Conservation (phyloP, 2,329 filamentous ascomycete species). For the Trichoderma brevicompactum region DNA sequence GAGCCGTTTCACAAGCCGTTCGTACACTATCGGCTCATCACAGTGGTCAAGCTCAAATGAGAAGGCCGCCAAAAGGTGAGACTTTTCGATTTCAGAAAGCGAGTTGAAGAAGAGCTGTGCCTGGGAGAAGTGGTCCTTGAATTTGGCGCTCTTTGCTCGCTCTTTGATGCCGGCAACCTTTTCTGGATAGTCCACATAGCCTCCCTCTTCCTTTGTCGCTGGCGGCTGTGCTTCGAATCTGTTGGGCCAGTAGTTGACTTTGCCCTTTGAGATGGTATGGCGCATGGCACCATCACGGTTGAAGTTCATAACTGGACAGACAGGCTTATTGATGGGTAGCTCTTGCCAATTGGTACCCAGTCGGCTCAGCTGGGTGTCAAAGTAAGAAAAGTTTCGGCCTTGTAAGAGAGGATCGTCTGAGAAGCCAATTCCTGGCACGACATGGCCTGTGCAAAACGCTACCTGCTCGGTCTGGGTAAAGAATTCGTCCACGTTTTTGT, state of each 20-base stretch:
- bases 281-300: slow-evolving; percentile 75
- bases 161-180: slow-evolving; percentile 72
- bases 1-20: slow-evolving; percentile 68
- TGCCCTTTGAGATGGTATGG: slow-evolving; percentile 71
- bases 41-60: slow-evolving; percentile 82
- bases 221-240: slow-evolving; percentile 68
- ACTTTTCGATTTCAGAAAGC: slow-evolving; percentile 68
- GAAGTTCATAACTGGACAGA: slow-evolving; percentile 75
- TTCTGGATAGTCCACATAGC: slow-evolving; percentile 67
- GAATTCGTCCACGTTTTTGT: slow-evolving; percentile 79
- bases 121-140: slow-evolving; percentile 76
- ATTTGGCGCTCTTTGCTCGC: slow-evolving; percentile 71
- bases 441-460: slow-evolving; percentile 79
- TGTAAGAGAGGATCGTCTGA: slow-evolving; percentile 75
- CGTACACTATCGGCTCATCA: slow-evolving; percentile 76
- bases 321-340: slow-evolving; percentile 74
- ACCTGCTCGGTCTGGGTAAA: slow-evolving; percentile 83
- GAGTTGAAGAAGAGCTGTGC: slow-evolving; percentile 86
- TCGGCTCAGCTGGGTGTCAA: slow-evolving; percentile 72
- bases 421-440: slow-evolving; percentile 79
- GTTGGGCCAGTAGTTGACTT: slow-evolving; percentile 68
- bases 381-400: slow-evolving; percentile 74
- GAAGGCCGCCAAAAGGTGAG: slow-evolving; percentile 71
- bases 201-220: slow-evolving; percentile 63
- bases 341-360: slow-evolving; percentile 78